Evolutionary conservation across 2,329 filamentous ascomycete genomes (phyloP).

Genomic region (Monilinia polystroma): DNA sequence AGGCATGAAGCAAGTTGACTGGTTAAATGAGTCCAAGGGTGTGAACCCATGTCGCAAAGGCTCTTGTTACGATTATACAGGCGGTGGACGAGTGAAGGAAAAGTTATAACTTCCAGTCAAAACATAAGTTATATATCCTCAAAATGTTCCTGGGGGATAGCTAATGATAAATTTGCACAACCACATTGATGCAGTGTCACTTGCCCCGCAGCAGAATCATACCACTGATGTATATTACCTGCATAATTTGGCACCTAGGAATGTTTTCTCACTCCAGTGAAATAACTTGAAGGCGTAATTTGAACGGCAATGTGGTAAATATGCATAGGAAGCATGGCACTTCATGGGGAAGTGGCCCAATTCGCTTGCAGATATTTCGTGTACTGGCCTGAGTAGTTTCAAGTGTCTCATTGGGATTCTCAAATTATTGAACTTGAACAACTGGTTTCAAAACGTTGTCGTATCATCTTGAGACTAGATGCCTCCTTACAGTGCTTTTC

Average conservation of each 20-base stretch:
- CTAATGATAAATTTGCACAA: not conserved
- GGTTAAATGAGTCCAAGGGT: not conserved
- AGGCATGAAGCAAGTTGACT: not conserved
- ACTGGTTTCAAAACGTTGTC: no score
- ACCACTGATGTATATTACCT: not conserved
- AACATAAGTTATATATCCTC: no score
- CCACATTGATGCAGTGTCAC: not conserved
- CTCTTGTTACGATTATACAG: not conserved
- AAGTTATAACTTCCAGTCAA: no score
- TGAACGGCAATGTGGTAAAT: not conserved
- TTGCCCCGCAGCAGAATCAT: conserved; percentile 5
- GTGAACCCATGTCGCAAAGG: not conserved
- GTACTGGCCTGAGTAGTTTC: no score
- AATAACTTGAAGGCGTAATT: not conserved
- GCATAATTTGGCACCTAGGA: not conserved
- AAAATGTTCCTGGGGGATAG: no score
- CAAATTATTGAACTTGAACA: no score
- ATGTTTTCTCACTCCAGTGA: no score
- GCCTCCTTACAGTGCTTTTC: no score
- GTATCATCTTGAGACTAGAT: no score
- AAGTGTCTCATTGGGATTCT: no score
- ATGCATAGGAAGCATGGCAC: not conserved
- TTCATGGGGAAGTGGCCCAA: not conserved
- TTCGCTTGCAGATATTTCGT: no score
- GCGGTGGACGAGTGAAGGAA: no score